Evolutionary conservation across 2,329 filamentous ascomycete genomes (phyloP), one percentile per base, ranked within the genome.

Genomic region (Paraconiothyrium brasiliense): DNA sequence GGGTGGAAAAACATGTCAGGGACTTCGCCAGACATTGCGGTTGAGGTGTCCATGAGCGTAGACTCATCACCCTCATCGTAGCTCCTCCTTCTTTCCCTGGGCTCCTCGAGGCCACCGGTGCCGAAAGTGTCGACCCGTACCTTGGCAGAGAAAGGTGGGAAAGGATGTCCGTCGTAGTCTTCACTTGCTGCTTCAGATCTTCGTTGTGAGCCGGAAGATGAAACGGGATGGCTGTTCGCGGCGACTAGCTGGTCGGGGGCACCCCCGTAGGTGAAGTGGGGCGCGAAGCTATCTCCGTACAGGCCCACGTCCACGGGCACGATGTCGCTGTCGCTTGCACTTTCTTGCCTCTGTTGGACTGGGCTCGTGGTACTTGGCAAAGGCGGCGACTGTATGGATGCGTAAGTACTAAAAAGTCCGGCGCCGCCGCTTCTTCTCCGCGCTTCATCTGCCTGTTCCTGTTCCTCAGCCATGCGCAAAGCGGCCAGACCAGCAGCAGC

Each of bases 1-100:
- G 94, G 94, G 71, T 98, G 93, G 76, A 96, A 99, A 76, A 97
- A 97, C 74, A 98, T 89, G 70, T 97, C 95, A 20, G 91, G 92
- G 64, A 93, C 92, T 59, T 93, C 92, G 37, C 76, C 76, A 34
- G 73, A 71, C 60, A 79, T 78, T 9, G 78, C 76, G 34, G 80
- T 68, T 35, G 74, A 69, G n/a, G 74, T 74, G 50, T 84, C 80
- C 66, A 78, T 81, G 39, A 84, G 72, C 6, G 76, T 77, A 49
- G 79, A 85, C 76, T 98, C 95, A 68, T 97, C 95, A 1, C 92
- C 94, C 75, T 97, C 93, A 69, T 98, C 94, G 70, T 95, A 97
- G 79, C 93, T 97, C 71, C 93, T 84, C 62, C 93, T 87, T 67
- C 93, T 82, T 7, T 73, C 84, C 54, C 84, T 88, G 2, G 94